Evolutionary conservation across 345 rosid genomes (phyloP), one percentile per base, ranked within the genome.

Genomic region (Bruguiera gymnorhiza): DNA sequence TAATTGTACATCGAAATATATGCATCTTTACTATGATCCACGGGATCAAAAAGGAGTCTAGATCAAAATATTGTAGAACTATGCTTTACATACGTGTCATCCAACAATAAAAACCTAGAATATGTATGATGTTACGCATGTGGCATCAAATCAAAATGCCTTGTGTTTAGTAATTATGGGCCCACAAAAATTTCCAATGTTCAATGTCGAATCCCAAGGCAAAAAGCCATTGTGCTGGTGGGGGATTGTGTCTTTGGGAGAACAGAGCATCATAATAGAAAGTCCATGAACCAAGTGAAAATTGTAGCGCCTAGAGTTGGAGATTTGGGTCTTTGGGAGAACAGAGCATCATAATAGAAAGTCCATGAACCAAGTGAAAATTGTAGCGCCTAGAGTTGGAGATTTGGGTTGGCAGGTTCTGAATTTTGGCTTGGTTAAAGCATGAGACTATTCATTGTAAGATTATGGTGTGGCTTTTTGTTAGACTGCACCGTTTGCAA

Each of bases 141-240:
- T 27, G 74, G 48, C 62, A 63, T 73, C 73, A 70, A 76, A 80
- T 80, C 75, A 76, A 72, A 66, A 73, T 80, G 67, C 43, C 70
- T 69, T 48, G 75, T 6, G 32, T 37, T 46, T 53, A 13, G 50
- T 68, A 68, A 66, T 70, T 56, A 58, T 32, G 52, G 65, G 39
- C 62, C 71, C 78, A 62, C 66, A 50, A 70, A n/a, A 34, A 23
- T 30, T 77, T 80, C 63, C 78, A 66, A 70, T 23, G 65, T 67
- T 80, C 63, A 60, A 36, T 66, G 65, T 58, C 72, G 78, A 80
- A 80, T 80, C 83, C 76, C 80, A 8, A 73, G 75, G 76, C 67
- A 58, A 65, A 65, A 72, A 65, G 63, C 60, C 52, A 61, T 65
- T 59, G 16, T 27, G 66, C 21, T 74, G 65, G 75, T 74, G 72